Percentiles rank a stretch among this genome's conserved stretches.
Conservation (phyloP, 257 asterid genomes). For the Verbena officinalis region DNA sequence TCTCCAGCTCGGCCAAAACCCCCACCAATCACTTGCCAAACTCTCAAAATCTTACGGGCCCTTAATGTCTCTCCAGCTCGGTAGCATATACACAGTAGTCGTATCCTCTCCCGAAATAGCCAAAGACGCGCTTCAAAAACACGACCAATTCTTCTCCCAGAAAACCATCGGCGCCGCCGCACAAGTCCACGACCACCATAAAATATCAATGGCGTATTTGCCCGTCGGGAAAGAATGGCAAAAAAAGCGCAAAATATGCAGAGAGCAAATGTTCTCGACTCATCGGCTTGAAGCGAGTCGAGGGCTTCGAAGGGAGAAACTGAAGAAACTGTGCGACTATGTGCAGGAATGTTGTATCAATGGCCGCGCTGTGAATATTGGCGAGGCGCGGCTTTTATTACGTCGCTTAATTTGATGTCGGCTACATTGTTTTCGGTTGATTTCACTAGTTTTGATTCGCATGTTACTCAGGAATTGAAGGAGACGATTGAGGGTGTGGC, state of each 20-base stretch:
- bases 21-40: conserved; percentile 34
- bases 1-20: conserved; percentile 29
- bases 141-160: conserved; percentile 34
- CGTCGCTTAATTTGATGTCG: conserved; percentile 38
- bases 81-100: conserved; percentile 25
- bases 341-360: conserved; percentile 23
- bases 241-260: conserved; percentile 28
- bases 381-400: conserved; percentile 32
- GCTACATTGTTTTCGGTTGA: conserved; percentile 29
- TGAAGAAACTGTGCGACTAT: conserved; percentile 26
- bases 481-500: conserved; percentile 25
- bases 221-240: conserved; percentile 32
- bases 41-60: conserved; percentile 46
- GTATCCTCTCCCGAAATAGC: conserved; percentile 35
- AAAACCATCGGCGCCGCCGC: conserved; percentile 15
- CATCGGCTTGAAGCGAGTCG: conserved; percentile 34
- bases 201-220: conserved; percentile 20
- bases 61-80: conserved; percentile 40
- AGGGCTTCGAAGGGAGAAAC: conserved; percentile 36
- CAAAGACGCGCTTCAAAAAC: conserved; percentile 28
- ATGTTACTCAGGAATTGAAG: conserved; percentile 32
- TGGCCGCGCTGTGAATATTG: conserved; percentile 29
- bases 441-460: conserved; percentile 15
- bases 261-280: conserved; percentile 33
- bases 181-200: conserved; percentile 17